Evolutionary conservation across 129 eudicot genomes (phyloP), one percentile per base, ranked within the genome.

Genomic region (Erigeron canadensis): DNA sequence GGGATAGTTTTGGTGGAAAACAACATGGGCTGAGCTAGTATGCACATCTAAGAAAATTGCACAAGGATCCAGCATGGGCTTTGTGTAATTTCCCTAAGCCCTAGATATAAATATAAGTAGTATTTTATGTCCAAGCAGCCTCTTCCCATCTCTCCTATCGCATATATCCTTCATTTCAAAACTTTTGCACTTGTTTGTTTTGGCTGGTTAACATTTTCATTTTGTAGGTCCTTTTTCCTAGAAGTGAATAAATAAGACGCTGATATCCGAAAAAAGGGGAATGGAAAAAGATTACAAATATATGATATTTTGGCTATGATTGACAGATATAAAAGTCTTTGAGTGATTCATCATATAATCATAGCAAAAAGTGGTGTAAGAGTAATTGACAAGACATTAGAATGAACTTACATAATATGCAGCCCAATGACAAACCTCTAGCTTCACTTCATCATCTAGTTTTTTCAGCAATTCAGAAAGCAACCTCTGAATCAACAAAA

Each of bases 341-440:
- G 12, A 8, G 23, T 13, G 44, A 62, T 62, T 38, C 28, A 39
- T 2, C 47, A 37, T 15, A n/a, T 8, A 39, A 63, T 15, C 22
- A 39, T 62, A 13, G 18, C 28, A 7, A 16, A 63, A 4, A 39
- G 22, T 7, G 18, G 58, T 23, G 5, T 7, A 65, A 5, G 66
- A 75, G 44, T 69, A 39, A 38, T 38, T 37, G 6, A 69, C n/a
- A 18, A 23, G 69, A 59, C 21, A 47, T 45, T 76, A 61, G 68
- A 56, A 66, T 58, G 68, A 75, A 74, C 98, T 87, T 81, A 93
- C 98, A 84, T 93, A 93, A 85, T 93, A 89, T 55, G 98, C 96
- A 67, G 98, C 98, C 98, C 98, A 93, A 70, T 87, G 95, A 60
- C 92, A 87, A 73, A 93, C 91, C 85, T 93, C 98, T 79, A 85